Evolutionary conservation across 2,329 filamentous ascomycete genomes (phyloP).

Genomic region (Xylariaceae sp.): DNA sequence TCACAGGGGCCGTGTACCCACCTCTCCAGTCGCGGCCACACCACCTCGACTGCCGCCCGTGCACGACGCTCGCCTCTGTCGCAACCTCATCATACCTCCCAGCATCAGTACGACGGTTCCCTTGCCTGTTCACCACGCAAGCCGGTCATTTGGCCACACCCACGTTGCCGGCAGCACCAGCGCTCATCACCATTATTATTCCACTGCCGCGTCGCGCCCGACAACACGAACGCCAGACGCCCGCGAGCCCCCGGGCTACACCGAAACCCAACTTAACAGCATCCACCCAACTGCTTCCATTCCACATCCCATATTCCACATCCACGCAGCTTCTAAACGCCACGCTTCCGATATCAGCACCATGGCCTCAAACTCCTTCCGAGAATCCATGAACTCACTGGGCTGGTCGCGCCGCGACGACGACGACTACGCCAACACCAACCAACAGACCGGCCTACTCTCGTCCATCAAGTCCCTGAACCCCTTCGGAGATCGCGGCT

Average conservation of each 20-base stretch:
- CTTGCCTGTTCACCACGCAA: conserved; percentile 9
- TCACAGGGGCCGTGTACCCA: background rate
- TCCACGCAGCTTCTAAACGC: no score
- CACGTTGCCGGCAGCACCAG: background rate
- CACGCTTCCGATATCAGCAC: background rate
- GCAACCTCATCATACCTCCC: conserved; percentile 24
- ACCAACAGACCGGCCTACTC: conserved; percentile 69
- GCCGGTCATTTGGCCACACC: conserved; percentile 19
- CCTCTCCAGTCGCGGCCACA: conserved; percentile 13
- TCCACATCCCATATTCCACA: conserved; percentile 1
- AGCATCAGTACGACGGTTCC: conserved; percentile 15
- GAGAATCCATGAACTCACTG: conserved; percentile 90
- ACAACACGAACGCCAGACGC: conserved; percentile 6
- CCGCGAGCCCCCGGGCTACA: conserved; percentile 10
- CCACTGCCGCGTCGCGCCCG: conserved; percentile 1
- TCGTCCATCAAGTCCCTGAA: conserved; percentile 82
- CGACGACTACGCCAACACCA: conserved; percentile 73
- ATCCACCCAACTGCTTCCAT: conserved; percentile 9
- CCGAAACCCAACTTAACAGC: conserved; percentile 5
- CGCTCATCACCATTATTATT: conserved; percentile 7
- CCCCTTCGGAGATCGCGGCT: conserved; percentile 81
- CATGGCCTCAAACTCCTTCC: conserved; percentile 88
- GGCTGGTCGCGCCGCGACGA: conserved; percentile 87
- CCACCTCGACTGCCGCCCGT: conserved; percentile 1
- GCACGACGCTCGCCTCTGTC: conserved; percentile 5